These are phyloP conservation scores for Prinsepia uniflora DNA, from an alignment of 306 rosid genomes.

Conservation along the genomic window DNA sequence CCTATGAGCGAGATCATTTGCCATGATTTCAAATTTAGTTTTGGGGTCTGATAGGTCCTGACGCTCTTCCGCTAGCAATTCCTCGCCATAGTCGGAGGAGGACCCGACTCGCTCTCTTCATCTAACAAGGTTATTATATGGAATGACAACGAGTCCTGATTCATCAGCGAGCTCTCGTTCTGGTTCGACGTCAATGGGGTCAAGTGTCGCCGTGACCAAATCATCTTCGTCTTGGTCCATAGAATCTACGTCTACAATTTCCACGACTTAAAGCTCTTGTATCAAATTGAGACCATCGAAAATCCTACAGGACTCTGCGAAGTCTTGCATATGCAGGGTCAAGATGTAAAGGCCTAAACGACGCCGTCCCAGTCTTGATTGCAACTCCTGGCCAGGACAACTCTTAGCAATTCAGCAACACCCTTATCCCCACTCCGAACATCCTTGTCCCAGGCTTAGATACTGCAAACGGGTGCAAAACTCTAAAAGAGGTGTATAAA, in stretches of 20 bases:
- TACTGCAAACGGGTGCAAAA: slow-evolving; percentile 50
- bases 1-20: slow-evolving; percentile 68
- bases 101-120: slow-evolving; percentile 48
- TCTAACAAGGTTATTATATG: slow-evolving; percentile 71
- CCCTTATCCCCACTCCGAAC: slow-evolving; percentile 5
- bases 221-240: slow-evolving; percentile 57
- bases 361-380: slow-evolving; percentile 59
- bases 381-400: slow-evolving; percentile 75
- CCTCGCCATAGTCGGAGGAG: slow-evolving; percentile 71
- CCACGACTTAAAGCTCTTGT: slow-evolving; percentile 49
- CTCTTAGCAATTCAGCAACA: slow-evolving; percentile 64
- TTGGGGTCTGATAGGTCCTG: slow-evolving; percentile 49
- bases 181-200: slow-evolving; percentile 65
- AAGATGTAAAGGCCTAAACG: slow-evolving; percentile 73
- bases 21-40: slow-evolving; percentile 48
- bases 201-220: slow-evolving; percentile 53
- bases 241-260: slow-evolving; percentile 62
- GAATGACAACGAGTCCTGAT: slow-evolving; percentile 63
- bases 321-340: slow-evolving; percentile 45
- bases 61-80: slow-evolving; percentile 66
- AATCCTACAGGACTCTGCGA: slow-evolving; percentile 77
- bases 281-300: slow-evolving; percentile 61
- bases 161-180: slow-evolving; percentile 65
- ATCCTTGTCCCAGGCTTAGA: slow-evolving; percentile 46
- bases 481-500: slow-evolving; percentile 65